Conservation (phyloP, 2,329 filamentous ascomycete genomes). For the Botrytis paeoniae region DNA sequence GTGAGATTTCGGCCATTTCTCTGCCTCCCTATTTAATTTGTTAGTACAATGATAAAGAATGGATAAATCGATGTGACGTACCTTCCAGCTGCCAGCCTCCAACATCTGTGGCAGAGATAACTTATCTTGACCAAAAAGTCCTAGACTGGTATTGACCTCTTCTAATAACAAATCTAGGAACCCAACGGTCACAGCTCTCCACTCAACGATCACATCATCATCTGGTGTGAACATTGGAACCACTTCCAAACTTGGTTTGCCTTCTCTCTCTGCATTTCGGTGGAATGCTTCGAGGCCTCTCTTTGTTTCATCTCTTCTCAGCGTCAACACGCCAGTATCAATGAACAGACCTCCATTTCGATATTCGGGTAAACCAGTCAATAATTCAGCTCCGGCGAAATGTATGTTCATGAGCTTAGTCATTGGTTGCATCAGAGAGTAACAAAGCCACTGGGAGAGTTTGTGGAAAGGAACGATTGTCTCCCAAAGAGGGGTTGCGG, state of each 20-base stretch:
- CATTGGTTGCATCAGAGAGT: constrained; percentile 92
- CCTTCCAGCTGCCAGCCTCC: constrained; percentile 98
- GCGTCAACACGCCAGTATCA: constrained; percentile 73
- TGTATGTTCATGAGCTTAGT: constrained; percentile 74
- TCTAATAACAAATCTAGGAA: constrained; percentile 68
- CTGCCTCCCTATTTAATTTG: constrained; percentile 68
- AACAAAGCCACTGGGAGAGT: constrained; percentile 90
- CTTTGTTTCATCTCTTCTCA: constrained; percentile 68
- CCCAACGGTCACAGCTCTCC: constrained; percentile 72
- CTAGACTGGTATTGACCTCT: constrained; percentile 66
- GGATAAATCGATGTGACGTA: constrained; percentile 43
- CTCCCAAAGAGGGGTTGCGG: constrained; percentile 64
- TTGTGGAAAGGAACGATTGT: constrained; percentile 90
- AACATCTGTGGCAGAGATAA: constrained; percentile 83
- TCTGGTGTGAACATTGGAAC: constrained; percentile 70
- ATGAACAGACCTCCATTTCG: constrained; percentile 87
- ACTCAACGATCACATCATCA: constrained; percentile 78
- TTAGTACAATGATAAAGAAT: constrained; percentile 19
- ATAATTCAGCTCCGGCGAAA: constrained; percentile 74
- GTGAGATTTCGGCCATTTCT: constrained; percentile 91
- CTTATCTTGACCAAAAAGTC: constrained; percentile 64
- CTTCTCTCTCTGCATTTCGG: constrained; percentile 68
- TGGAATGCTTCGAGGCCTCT: constrained; percentile 69
- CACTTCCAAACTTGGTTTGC: constrained; percentile 69
- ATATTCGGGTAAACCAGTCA: constrained; percentile 89